phyloP scores from a whole-genome alignment of 805 yeast species.

The Metschnikowia lachancei region DNA sequence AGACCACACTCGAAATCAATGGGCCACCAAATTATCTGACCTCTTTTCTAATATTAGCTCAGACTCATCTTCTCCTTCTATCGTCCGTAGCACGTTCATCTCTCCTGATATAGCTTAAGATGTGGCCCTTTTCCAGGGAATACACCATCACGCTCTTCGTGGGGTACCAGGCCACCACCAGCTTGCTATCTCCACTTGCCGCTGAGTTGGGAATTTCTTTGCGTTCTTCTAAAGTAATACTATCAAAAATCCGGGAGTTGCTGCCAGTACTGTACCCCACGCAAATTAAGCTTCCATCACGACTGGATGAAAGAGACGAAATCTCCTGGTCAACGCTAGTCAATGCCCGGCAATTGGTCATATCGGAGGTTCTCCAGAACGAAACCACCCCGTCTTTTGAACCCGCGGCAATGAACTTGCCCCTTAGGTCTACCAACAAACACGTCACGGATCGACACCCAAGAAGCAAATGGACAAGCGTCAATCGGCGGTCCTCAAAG shows the following conservation, averaged over 20 bases:
- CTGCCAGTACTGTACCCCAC: conserved; percentile 43
- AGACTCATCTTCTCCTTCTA: background rate
- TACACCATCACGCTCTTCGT: conserved; percentile 31
- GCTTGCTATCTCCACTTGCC: background rate
- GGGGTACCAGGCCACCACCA: conserved; percentile 34
- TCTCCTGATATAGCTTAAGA: conserved; percentile 19
- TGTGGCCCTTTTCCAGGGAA: conserved; percentile 31
- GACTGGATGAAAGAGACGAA: conserved; percentile 35
- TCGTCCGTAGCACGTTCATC: background rate
- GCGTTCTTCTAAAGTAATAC: conserved; percentile 27
- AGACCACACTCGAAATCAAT: too few species aligned
- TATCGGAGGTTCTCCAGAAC: conserved; percentile 44
- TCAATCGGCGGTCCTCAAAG: conserved; percentile 3
- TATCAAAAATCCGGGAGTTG: conserved; percentile 41
- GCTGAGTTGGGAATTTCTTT: conserved; percentile 24
- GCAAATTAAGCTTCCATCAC: conserved; percentile 48
- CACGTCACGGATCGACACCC: conserved; percentile 52
- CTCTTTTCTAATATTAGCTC: too few species aligned
- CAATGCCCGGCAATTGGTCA: conserved; percentile 37
- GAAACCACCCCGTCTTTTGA: conserved; percentile 57
- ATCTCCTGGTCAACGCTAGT: conserved; percentile 45
- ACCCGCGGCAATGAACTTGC: conserved; percentile 50
- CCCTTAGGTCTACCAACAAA: conserved; percentile 51
- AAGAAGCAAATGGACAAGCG: conserved; percentile 20
- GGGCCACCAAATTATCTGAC: too few species aligned